A percentile compares a stretch with the other conserved stretches of the same genome.
Conservation (phyloP, 2,329 filamentous ascomycete species). For the Fonsecaea multimorphosa region DNA sequence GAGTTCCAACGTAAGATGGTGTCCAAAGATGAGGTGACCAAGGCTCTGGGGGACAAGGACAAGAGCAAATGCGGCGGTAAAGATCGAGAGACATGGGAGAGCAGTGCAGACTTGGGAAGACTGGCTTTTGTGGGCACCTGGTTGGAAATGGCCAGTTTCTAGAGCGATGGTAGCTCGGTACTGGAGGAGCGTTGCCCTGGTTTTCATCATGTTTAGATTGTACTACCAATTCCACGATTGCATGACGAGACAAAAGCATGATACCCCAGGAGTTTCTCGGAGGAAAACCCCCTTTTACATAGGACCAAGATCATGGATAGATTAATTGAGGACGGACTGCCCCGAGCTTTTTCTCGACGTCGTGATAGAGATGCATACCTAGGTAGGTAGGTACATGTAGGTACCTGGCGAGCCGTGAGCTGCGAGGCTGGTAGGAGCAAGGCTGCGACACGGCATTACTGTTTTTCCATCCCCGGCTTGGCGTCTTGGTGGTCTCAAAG, state of each 20-base stretch:
- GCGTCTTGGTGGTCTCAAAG: not conserved
- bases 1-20: conserved; percentile 82
- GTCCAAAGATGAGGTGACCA: conserved; percentile 50
- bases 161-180: not conserved
- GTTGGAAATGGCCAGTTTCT: conserved; percentile 77
- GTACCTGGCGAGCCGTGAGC: too few species aligned
- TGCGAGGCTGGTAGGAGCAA: not conserved
- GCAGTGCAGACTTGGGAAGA: conserved; percentile 37
- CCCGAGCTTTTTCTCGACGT: too few species aligned
- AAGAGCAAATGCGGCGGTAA: conserved; percentile 15
- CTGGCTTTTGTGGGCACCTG: conserved; percentile 77
- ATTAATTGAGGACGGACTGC: not conserved
- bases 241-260: conserved; percentile 18
- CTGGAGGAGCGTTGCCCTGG: not conserved
- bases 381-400: too few species aligned
- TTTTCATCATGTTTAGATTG: not conserved
- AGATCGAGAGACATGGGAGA: conserved; percentile 33
- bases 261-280: conserved; percentile 15
- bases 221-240: not conserved
- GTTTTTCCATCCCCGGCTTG: conserved; percentile 7
- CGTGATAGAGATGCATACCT: too few species aligned
- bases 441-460: not conserved
- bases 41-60: conserved; percentile 16
- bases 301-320: not conserved
- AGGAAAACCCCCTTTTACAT: not conserved